Evolutionary conservation across 306 rosid genomes (phyloP).

Genomic region (Malus asiatica): DNA sequence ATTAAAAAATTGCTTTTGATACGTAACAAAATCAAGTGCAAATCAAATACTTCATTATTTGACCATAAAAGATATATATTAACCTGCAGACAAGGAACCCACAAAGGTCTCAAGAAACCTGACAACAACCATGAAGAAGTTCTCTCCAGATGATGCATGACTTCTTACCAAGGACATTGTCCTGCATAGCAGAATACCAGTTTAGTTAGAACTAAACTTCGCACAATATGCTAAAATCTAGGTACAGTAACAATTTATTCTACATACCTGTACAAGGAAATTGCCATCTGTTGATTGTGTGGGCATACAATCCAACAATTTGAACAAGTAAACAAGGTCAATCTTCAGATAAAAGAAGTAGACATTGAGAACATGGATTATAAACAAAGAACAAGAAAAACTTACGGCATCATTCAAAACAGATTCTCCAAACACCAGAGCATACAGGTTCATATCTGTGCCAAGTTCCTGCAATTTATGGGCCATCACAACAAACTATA

Average conservation of each 20-base stretch:
- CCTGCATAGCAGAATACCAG: slow-evolving; percentile 34
- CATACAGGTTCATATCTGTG: slow-evolving; percentile 84
- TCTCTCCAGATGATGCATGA: slow-evolving; percentile 55
- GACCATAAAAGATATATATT: slow-evolving; percentile 13
- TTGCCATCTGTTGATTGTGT: slow-evolving; percentile 72
- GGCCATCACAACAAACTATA: background rate
- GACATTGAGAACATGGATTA: slow-evolving; percentile 9
- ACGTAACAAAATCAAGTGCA: background rate
- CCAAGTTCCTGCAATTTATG: slow-evolving; percentile 76
- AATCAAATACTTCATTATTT: background rate
- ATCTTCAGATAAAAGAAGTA: slow-evolving; percentile 15
- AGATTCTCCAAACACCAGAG: slow-evolving; percentile 97
- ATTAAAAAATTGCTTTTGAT: no score
- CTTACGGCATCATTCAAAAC: slow-evolving; percentile 96
- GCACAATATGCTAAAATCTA: slow-evolving; percentile 2
- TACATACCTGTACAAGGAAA: slow-evolving; percentile 89
- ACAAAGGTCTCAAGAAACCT: slow-evolving; percentile 97
- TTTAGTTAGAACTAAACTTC: slow-evolving; percentile 24
- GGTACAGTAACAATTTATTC: slow-evolving; percentile 5
- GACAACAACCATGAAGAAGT: slow-evolving; percentile 71
- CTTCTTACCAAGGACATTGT: slow-evolving; percentile 78
- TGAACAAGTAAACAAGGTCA: slow-evolving; percentile 16
- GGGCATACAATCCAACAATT: background rate
- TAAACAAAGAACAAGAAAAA: slow-evolving; percentile 14
- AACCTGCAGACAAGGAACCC: slow-evolving; percentile 97